Conservation (phyloP, 305 asterid genomes). For the Fraxinus ornus region DNA sequence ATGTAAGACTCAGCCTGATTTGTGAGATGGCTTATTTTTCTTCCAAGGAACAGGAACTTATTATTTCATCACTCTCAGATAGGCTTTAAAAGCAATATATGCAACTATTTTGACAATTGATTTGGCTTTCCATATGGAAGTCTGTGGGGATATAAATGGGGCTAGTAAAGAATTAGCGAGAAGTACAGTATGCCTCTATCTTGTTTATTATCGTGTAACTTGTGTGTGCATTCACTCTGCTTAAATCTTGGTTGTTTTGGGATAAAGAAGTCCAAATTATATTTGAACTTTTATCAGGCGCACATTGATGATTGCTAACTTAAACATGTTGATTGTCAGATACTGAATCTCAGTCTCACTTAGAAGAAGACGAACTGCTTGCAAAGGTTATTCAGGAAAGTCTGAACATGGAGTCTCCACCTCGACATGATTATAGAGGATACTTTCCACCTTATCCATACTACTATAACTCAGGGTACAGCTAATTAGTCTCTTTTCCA, state of each 20-base stretch:
- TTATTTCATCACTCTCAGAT: neutral
- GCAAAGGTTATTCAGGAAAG: conserved; percentile 94
- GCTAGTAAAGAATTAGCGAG: neutral
- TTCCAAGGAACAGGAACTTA: neutral
- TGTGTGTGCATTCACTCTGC: neutral
- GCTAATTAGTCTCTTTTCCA: conserved; percentile 41
- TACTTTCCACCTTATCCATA: conserved; percentile 49
- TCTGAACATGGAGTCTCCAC: conserved; percentile 63
- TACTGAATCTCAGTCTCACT: conserved; percentile 45
- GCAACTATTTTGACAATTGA: neutral
- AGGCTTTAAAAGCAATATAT: neutral
- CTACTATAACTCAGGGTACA: conserved; percentile 53
- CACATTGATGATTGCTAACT: conserved; percentile 6
- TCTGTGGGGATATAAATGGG: neutral
- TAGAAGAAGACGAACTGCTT: conserved; percentile 89
- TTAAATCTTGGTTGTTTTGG: conserved; percentile 2
- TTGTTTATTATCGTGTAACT: neutral
- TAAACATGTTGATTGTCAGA: conserved; percentile 38
- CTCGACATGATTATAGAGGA: conserved; percentile 64
- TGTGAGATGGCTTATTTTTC: neutral
- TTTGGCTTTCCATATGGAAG: neutral
- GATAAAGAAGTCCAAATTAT: neutral
- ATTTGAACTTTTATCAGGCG: neutral
- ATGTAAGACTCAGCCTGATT: neutral
- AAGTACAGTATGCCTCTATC: neutral